These are phyloP conservation scores for Candida insectorum DNA, from an alignment of 805 yeast species.

Conservation along the genomic window DNA sequence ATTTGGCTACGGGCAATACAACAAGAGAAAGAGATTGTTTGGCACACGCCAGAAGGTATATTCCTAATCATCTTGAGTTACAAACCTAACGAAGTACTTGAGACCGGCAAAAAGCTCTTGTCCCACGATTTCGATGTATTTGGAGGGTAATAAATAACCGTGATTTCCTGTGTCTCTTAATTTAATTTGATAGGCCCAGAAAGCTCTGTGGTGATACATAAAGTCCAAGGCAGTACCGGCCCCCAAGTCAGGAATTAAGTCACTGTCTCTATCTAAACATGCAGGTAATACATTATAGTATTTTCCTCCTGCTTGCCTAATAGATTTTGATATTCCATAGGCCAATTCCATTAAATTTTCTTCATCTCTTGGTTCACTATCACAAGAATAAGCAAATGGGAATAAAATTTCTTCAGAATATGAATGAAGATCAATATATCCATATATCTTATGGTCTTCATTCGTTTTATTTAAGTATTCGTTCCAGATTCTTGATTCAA, in stretches of 20 bases:
- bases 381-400: conserved; percentile 82
- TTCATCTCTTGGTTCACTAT: conserved; percentile 67
- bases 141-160: conserved; percentile 75
- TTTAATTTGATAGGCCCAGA: conserved; percentile 82
- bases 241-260: conserved; percentile 69
- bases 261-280: conserved; percentile 75
- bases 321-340: conserved; percentile 73
- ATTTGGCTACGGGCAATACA: background rate
- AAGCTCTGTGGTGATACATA: conserved; percentile 79
- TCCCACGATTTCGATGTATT: conserved; percentile 73
- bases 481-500: conserved; percentile 38
- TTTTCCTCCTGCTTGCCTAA: conserved; percentile 61
- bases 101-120: conserved; percentile 67
- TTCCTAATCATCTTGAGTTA: conserved; percentile 28
- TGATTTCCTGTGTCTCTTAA: conserved; percentile 78
- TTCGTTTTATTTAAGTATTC: conserved; percentile 41
- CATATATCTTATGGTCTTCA: conserved; percentile 59
- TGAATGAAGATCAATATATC: conserved; percentile 80
- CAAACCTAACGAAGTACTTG: conserved; percentile 52
- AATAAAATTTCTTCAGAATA: conserved; percentile 80
- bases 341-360: conserved; percentile 80
- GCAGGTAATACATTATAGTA: conserved; percentile 71
- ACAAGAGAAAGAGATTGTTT: background rate
- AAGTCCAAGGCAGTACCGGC: conserved; percentile 79
- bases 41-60: background rate